Evolutionary conservation across 139 green algal species (phyloP).

Genomic region (Micractinium sp.): DNA sequence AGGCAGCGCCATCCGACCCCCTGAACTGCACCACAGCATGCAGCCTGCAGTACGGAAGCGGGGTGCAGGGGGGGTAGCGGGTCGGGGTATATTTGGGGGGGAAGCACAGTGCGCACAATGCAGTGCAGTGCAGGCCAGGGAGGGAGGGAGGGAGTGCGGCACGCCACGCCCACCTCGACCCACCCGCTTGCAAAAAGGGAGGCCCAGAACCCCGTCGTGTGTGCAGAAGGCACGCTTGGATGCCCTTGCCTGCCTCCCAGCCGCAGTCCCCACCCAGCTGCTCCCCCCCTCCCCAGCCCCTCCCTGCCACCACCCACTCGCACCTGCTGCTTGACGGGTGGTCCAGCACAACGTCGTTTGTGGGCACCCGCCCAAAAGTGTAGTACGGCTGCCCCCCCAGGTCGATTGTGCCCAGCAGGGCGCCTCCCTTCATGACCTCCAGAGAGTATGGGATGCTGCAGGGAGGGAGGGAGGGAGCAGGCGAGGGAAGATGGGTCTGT

Average conservation of each 20-base stretch:
- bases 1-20: conserved; percentile 59
- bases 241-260: too few relatives aligned
- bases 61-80: background rate
- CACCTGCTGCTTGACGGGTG: conserved; percentile 76
- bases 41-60: conserved; percentile 20
- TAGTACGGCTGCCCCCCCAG: conserved; percentile 48
- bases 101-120: background rate
- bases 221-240: too few relatives aligned
- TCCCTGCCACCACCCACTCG: background rate
- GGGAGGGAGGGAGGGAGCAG: background rate
- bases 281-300: too few relatives aligned
- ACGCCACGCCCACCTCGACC: too few relatives aligned
- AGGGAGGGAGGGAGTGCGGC: background rate
- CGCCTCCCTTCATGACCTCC: conserved; percentile 75
- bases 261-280: too few relatives aligned
- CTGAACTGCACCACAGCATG: conserved; percentile 81
- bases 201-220: too few relatives aligned
- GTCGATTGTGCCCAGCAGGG: conserved; percentile 54
- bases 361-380: conserved; percentile 74
- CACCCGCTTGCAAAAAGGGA: too few relatives aligned
- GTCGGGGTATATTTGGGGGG: background rate
- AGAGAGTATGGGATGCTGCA: conserved; percentile 67
- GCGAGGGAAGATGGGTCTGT: background rate
- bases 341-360: conserved; percentile 75
- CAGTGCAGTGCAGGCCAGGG: background rate